Percentiles rank a stretch among this genome's conserved stretches.
Evolutionary conservation across 1,139 yeast genomes (phyloP).

Genomic region (Hemisphaericaspora subhashii): DNA sequence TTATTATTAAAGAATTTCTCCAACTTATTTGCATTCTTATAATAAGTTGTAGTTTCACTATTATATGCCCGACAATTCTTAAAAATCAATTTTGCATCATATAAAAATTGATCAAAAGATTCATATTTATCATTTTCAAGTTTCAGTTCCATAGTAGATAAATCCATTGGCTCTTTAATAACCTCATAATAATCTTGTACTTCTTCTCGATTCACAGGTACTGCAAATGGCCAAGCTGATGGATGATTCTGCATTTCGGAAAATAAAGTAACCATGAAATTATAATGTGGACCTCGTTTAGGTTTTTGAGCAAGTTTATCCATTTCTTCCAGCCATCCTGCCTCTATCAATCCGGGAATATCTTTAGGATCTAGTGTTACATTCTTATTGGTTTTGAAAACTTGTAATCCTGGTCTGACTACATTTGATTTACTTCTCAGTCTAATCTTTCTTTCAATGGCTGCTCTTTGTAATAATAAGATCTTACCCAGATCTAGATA

Average conservation of each 20-base stretch:
- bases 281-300: slow-evolving; percentile 91
- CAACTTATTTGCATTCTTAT: slow-evolving; percentile 84
- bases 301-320: slow-evolving; percentile 95
- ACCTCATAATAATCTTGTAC: slow-evolving; percentile 96
- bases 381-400: slow-evolving; percentile 57
- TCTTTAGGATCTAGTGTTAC: slow-evolving; percentile 56
- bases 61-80: slow-evolving; percentile 89
- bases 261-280: slow-evolving; percentile 84
- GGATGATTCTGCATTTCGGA: slow-evolving; percentile 92
- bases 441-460: slow-evolving; percentile 81
- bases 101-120: slow-evolving; percentile 85
- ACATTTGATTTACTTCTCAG: slow-evolving; percentile 77
- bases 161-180: slow-evolving; percentile 98
- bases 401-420: slow-evolving; percentile 77
- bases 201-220: slow-evolving; percentile 89
- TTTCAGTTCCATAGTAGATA: slow-evolving; percentile 92
- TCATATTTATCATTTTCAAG: slow-evolving; percentile 90
- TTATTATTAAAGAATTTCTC: slow-evolving; percentile 84
- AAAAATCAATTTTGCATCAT: slow-evolving; percentile 83
- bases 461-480: slow-evolving; percentile 83
- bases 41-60: slow-evolving; percentile 87
- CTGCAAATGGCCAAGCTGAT: slow-evolving; percentile 98
- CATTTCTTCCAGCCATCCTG: slow-evolving; percentile 99
- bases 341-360: slow-evolving; percentile 85
- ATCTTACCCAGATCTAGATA: slow-evolving; percentile 89